These are phyloP conservation scores for Cladochytrium replicatum DNA, from an alignment of 192 early-diverging fungal genomes.

Conservation along the genomic window DNA sequence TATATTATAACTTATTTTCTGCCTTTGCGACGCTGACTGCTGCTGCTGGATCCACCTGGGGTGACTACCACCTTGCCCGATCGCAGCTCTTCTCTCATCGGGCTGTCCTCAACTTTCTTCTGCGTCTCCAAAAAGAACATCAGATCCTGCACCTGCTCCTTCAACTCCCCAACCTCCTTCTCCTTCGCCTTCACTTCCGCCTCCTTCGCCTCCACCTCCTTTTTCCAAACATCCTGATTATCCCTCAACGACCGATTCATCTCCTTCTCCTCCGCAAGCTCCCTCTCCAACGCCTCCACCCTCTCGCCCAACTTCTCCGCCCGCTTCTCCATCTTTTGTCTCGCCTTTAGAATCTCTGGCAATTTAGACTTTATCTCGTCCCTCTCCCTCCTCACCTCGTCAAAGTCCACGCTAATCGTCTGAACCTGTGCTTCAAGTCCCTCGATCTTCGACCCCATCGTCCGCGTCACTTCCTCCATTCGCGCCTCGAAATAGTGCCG, in stretches of 20 bases:
- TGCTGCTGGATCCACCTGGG: no score
- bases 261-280: slow-evolving; percentile 62
- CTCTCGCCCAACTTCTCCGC: slow-evolving; percentile 49
- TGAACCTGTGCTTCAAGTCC: slow-evolving; percentile 9
- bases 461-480: slow-evolving; percentile 22
- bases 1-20: no score
- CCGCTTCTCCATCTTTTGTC: slow-evolving; percentile 42
- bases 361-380: slow-evolving; percentile 10
- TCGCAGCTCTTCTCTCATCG: no score
- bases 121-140: slow-evolving; percentile 79
- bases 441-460: slow-evolving; percentile 2
- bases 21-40: no score
- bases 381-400: slow-evolving; percentile 1
- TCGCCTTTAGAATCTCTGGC: slow-evolving; percentile 28
- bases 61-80: no score
- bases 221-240: slow-evolving; percentile 56
- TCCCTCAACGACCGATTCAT: slow-evolving; percentile 44
- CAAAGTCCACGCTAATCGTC: no score
- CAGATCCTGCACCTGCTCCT: slow-evolving; percentile 84
- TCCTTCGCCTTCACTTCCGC: slow-evolving; percentile 46
- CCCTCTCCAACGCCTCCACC: slow-evolving; percentile 38
- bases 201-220: slow-evolving; percentile 43
- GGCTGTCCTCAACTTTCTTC: slow-evolving; percentile 45
- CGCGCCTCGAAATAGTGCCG: slow-evolving; percentile 72
- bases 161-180: slow-evolving; percentile 51